Conservation (phyloP, 2,329 filamentous ascomycete species). For the Colletotrichum chrysophilum region DNA sequence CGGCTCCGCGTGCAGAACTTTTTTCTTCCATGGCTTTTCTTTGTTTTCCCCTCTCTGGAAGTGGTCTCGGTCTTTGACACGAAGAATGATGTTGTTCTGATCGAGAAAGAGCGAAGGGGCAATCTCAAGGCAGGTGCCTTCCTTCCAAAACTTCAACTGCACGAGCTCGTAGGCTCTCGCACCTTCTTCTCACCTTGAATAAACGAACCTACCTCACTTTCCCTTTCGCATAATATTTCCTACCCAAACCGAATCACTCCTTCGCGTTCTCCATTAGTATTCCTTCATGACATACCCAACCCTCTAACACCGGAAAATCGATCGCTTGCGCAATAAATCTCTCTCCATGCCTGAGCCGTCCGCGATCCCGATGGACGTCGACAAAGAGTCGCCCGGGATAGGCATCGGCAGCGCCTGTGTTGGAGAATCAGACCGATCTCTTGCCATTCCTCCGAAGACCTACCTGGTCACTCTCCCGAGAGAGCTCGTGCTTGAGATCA, state of each 20-base stretch:
- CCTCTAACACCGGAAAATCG: neutral
- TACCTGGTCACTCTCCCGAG: neutral
- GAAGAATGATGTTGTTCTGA: neutral
- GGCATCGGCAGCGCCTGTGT: neutral
- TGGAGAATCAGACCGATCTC: neutral
- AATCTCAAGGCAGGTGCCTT: neutral
- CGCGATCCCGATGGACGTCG: accelerated
- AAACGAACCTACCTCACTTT: neutral
- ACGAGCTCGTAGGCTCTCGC: too few species aligned
- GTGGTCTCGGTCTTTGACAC: neutral
- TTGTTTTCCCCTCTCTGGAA: neutral
- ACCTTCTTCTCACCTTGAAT: neutral
- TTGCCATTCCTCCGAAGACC: neutral
- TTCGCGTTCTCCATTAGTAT: accelerated
- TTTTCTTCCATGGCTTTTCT: neutral
- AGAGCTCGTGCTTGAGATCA: neutral
- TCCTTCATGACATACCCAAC: neutral
- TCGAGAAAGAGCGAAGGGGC: neutral
- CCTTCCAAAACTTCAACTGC: neutral
- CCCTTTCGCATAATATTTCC: neutral
- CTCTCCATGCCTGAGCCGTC: neutral
- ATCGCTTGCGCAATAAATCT: neutral
- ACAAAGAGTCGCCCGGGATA: accelerated
- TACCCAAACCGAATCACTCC: neutral
- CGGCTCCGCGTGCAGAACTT: accelerated